Evolutionary conservation across 164 flowering plant species (phyloP), one percentile per base, ranked within the genome.

Genomic region (Cinnamomum micranthum): DNA sequence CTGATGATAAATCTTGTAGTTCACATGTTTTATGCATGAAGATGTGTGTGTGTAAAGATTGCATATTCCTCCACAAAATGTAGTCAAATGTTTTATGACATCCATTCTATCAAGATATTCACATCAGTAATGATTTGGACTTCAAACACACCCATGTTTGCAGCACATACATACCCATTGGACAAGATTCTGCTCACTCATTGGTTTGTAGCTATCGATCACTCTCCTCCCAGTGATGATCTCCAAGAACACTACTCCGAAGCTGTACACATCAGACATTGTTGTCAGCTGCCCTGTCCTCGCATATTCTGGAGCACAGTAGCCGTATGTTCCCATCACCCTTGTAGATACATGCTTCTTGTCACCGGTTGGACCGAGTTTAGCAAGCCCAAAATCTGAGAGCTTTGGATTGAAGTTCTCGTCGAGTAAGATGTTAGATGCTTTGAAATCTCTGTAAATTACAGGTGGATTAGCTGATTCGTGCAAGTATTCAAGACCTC

Each of bases 301-400:
- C 33, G 98, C 98, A 77, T 93, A 93, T 73, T 93, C 98, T 10
- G 98, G 98, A 7, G 95, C 93, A 69, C 98, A 93, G 28, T 92
- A 92, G 31, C 98, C 98, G 71, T 90, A 91, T 0, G 97, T 91
- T 14, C 97, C 98, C 97, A 93, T 92, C 58, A 93, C 97, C 75
- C 94, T 85, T 24, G 98, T 91, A 15, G 93, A 88, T 1, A 92
- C 92, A 81, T 90, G 91, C 25, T 79, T 75, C 75, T 85, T 87
- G 50, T 87, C 94, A 14, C 97, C 98, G 0, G 89, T 86, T 24
- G 98, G 98, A 35, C 95, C 97, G 6, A 90, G 77, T 80, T 90
- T 92, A 41, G 98, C 98, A n/a, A 93, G 90, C 1, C 98, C 98
- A 55, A 93, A 93, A 83, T 93, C 98, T 4, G 98, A 93, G 62